Evolutionary conservation across 2,329 filamentous ascomycete species (phyloP).

Genomic region (Annulohypoxylon truncatum): DNA sequence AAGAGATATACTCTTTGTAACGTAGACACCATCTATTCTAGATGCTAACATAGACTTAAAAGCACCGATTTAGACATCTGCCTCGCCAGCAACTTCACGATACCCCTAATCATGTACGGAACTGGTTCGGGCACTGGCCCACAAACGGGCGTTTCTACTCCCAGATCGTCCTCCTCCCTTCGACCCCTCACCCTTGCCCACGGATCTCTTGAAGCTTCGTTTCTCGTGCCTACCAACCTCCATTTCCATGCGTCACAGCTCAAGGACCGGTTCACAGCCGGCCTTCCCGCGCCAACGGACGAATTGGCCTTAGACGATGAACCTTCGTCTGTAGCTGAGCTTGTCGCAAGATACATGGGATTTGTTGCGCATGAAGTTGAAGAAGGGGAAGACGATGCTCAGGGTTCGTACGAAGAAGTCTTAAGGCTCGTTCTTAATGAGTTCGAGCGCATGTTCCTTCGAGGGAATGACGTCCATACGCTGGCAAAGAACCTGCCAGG

Average conservation of each 20-base stretch:
- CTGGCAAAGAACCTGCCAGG: conserved; percentile 87
- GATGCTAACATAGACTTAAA: conserved; percentile 18
- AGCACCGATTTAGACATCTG: conserved; percentile 11
- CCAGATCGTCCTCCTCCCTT: conserved; percentile 91
- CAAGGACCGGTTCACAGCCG: conserved; percentile 88
- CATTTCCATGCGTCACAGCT: conserved; percentile 97
- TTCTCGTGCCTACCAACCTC: conserved; percentile 92
- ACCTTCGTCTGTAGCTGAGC: conserved; percentile 92
- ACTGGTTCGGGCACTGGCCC: conserved; percentile 74
- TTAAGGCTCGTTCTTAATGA: conserved; percentile 93
- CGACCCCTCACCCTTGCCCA: conserved; percentile 91
- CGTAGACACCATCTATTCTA: neutral
- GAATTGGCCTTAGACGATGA: conserved; percentile 98
- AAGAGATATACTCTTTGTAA: conserved; percentile 16
- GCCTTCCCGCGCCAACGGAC: conserved; percentile 90
- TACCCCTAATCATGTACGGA: conserved; percentile 81
- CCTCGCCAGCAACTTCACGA: conserved; percentile 48
- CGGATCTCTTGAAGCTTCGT: conserved; percentile 94
- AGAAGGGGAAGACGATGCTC: conserved; percentile 88
- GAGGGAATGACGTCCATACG: conserved; percentile 96
- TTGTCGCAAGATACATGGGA: conserved; percentile 93
- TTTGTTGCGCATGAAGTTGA: conserved; percentile 90
- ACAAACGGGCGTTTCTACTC: conserved; percentile 96
- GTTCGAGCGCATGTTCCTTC: conserved; percentile 94
- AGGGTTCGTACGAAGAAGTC: conserved; percentile 91